phyloP scores from a whole-genome alignment of 352 stramenopile genomes.

The Pythium dissimile region DNA sequence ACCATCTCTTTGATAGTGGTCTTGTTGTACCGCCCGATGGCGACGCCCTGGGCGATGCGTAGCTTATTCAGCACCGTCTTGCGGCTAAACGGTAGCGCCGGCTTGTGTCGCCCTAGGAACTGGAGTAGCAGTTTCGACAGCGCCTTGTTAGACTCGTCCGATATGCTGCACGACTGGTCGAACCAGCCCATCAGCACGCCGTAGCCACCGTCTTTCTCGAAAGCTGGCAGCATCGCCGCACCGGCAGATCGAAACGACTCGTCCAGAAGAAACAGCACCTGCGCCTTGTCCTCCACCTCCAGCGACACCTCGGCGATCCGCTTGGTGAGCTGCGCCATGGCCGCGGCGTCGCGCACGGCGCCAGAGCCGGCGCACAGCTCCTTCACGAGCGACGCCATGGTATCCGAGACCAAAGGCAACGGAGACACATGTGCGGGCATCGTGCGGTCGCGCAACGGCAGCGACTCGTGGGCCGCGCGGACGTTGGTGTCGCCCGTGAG shows the following conservation, averaged over 20 bases:
- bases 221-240: constrained; percentile 29
- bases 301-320: constrained; percentile 26
- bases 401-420: constrained; percentile 40
- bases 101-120: constrained; percentile 50
- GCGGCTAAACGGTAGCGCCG: constrained; percentile 37
- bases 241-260: constrained; percentile 34
- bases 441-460: constrained; percentile 32
- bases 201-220: constrained; percentile 61
- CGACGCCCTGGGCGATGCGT: constrained; percentile 19
- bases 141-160: constrained; percentile 41
- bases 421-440: constrained; percentile 10
- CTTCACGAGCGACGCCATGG: constrained; percentile 30
- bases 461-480: constrained; percentile 18
- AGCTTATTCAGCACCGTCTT: constrained; percentile 35
- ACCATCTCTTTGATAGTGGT: constrained; percentile 38
- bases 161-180: constrained; percentile 35
- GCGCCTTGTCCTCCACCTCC: constrained; percentile 47
- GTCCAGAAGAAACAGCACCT: constrained; percentile 59
- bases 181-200: constrained; percentile 59
- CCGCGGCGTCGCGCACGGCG: constrained; percentile 28
- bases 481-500: constrained; percentile 25
- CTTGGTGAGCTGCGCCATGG: constrained; percentile 42
- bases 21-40: constrained; percentile 33
- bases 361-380: constrained; percentile 39
- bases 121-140: constrained; percentile 52